These are phyloP conservation scores for Fragosphaeria purpurea DNA, from an alignment of 2,329 filamentous ascomycete genomes.

Conservation along the genomic window DNA sequence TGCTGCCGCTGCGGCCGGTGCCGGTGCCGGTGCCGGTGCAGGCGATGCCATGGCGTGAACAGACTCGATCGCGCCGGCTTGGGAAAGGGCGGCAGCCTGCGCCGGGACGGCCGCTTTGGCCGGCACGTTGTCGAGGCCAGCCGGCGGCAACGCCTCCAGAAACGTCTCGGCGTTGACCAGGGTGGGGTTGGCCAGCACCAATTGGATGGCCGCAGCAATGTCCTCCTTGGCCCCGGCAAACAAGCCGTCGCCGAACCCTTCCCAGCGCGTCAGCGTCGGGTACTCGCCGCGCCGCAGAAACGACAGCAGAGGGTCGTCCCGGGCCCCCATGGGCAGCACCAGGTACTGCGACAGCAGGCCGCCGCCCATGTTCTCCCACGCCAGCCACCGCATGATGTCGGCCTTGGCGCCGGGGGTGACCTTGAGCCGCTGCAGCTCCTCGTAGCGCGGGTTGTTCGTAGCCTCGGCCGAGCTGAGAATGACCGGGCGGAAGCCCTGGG, in stretches of 20 bases:
- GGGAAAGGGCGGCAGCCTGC: not conserved
- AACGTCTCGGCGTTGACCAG: constrained; percentile 51
- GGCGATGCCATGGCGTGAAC: not conserved
- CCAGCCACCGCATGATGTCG: constrained; percentile 77
- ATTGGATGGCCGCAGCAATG: constrained; percentile 53
- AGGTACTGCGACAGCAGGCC: constrained; percentile 71
- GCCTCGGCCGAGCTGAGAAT: constrained; percentile 74
- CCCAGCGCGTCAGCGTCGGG: constrained; percentile 62
- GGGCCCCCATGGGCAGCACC: constrained; percentile 73
- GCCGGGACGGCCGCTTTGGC: not conserved
- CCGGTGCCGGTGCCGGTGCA: not conserved
- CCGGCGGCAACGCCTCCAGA: constrained; percentile 44
- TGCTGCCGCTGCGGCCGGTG: not conserved
- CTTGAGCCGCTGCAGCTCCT: constrained; percentile 54
- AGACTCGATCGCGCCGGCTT: not conserved
- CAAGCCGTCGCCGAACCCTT: constrained; percentile 59
- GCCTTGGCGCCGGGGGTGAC: constrained; percentile 52
- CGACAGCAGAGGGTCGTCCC: constrained; percentile 60
- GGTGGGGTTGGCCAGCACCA: constrained; percentile 45
- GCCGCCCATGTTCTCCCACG: constrained; percentile 84
- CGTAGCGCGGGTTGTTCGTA: constrained; percentile 70
- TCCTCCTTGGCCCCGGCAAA: constrained; percentile 59
- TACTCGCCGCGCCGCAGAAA: constrained; percentile 70
- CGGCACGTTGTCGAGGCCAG: not conserved
- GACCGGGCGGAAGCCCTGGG: constrained; percentile 78